Evolutionary conservation across 768 basidiomycete genomes (phyloP), one percentile per base, ranked within the genome.

Genomic region (Mycena polygramma): DNA sequence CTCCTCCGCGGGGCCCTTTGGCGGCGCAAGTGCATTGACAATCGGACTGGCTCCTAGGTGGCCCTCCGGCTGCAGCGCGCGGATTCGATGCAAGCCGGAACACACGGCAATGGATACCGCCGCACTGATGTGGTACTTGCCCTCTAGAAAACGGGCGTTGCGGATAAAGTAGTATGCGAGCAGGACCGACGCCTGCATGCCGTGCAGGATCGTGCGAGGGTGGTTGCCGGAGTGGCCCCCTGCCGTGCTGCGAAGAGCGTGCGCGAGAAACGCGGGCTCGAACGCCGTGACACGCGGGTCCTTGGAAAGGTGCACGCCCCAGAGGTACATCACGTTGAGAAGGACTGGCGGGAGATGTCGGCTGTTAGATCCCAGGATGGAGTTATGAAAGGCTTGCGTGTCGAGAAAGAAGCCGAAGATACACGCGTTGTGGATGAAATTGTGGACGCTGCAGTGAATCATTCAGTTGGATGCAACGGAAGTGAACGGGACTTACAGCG

Each of bases 351-450:
- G 46, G 3, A 74, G 69, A 7, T 48, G 69, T 57, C 30, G 53
- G 8, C 26, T 55, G n/a, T 20, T 4, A 4, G 49, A 0, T 24
- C 77, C 77, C 11, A 75, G 73, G 4, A 58, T 73, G 59, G 57
- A 71, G 66, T 79, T 73, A 7, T 79, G 76, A 61, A 89, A 84
- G 6, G 85, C 82, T 11, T 77, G 75, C 6, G 77, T 55, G 69
- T 85, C 73, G 63, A 89, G 81, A 75, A 88, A 89, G 61, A 88
- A 82, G 1, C 84, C 84, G 51, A 87, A 74, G 43, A 82, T 80
- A 35, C 81, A 75, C 0, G 81, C 78, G 48, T 85, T 76, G 35
- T 81, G 81, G 3, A 83, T 69, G 72, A 89, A 82, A 14, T 70
- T 70, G 26, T 74, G 69, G 6, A 66, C 69, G 4, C 73, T 74